A percentile compares a stretch with the other conserved stretches of the same genome.
Conservation (phyloP, 1,284 basidiomycete species). For the Agaricales sp. region DNA sequence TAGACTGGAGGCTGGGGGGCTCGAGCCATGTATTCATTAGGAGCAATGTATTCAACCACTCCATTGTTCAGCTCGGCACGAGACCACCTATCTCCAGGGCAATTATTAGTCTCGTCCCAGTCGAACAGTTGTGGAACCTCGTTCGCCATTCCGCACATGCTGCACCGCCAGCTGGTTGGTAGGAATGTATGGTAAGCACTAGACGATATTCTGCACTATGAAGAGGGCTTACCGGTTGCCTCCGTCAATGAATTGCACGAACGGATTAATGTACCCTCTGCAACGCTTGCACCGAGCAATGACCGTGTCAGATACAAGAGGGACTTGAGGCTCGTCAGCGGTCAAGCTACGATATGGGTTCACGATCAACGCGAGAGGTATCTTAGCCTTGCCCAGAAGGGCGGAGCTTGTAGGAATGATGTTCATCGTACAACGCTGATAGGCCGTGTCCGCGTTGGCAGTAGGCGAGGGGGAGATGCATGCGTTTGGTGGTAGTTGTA, state of each 20-base stretch:
- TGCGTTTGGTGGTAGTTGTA: conserved; percentile 76
- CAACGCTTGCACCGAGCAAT: conserved; percentile 97
- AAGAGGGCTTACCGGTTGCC: conserved; percentile 68
- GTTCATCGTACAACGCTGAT: conserved; percentile 90
- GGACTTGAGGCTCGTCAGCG: conserved; percentile 71
- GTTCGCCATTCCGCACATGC: conserved; percentile 98
- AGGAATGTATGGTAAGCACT: conserved; percentile 5
- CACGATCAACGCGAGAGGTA: conserved; percentile 86
- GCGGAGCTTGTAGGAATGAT: conserved; percentile 88
- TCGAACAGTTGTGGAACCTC: conserved; percentile 98
- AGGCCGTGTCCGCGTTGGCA: conserved; percentile 84
- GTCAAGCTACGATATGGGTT: conserved; percentile 85
- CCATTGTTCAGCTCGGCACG: conserved; percentile 90
- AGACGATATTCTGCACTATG: background rate
- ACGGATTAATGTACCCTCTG: conserved; percentile 98
- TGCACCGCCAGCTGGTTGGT: conserved; percentile 89
- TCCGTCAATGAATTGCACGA: conserved; percentile 96
- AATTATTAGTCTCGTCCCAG: conserved; percentile 91
- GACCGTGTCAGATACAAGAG: conserved; percentile 86
- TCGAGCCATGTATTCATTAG: conserved; percentile 99
- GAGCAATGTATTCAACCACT: conserved; percentile 94
- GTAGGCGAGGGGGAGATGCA: conserved; percentile 74
- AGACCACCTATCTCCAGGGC: conserved; percentile 92
- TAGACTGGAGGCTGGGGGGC: conserved; percentile 97
- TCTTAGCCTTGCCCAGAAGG: conserved; percentile 85